Evolutionary conservation across 805 yeast species (phyloP).

Genomic region (Barnettozyma vustinii): DNA sequence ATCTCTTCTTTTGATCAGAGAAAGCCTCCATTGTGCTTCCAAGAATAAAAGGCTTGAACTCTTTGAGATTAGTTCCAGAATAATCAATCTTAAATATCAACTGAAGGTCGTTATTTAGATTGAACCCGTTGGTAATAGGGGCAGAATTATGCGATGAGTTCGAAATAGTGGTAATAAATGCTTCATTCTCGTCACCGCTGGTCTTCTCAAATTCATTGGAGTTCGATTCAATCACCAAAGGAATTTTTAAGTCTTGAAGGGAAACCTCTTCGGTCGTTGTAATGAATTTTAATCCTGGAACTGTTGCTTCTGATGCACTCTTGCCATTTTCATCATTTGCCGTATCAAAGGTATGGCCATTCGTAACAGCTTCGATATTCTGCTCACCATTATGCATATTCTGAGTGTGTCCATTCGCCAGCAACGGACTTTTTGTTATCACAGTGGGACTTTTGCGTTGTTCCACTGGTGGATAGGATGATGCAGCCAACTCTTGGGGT

Average conservation of each 20-base stretch:
- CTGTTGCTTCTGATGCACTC: neutral
- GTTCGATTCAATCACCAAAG: conserved; percentile 6
- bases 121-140: neutral
- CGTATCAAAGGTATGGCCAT: neutral
- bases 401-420: neutral
- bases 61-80: neutral
- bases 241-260: conserved; percentile 1
- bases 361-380: neutral
- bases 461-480: neutral
- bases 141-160: conserved; percentile 1
- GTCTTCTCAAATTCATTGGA: conserved; percentile 1
- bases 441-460: neutral
- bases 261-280: conserved; percentile 2
- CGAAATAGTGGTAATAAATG: neutral
- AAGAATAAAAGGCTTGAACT: conserved; percentile 8
- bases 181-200: neutral
- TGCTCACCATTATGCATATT: neutral
- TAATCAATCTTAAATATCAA: conserved; percentile 3
- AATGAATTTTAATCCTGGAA: conserved; percentile 4
- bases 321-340: neutral
- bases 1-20: conserved; percentile 8
- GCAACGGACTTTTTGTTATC: neutral
- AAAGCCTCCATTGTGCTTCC: conserved; percentile 10
- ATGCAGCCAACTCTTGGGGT: neutral
- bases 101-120: neutral